phyloP scores from a whole-genome alignment of 1,139 yeast genomes.

The Candida sojae region DNA sequence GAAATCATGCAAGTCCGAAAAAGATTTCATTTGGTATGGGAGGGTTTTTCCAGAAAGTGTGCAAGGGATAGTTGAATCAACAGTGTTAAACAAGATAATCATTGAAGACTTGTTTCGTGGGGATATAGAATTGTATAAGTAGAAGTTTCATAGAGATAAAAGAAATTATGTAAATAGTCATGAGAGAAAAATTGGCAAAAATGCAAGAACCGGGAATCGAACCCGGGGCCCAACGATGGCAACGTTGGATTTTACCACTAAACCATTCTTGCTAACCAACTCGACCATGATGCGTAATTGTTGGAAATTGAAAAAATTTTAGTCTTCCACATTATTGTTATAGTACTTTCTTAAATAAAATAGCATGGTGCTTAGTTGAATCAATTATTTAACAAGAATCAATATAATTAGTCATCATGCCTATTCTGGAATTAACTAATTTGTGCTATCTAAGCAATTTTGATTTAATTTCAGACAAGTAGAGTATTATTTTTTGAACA shows the following conservation, averaged over 20 bases:
- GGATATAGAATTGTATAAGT: slow-evolving; percentile 5
- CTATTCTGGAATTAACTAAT: too few relatives aligned
- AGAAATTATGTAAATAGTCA: background rate
- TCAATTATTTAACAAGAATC: too few relatives aligned
- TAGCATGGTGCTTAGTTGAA: too few relatives aligned
- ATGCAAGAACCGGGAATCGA: slow-evolving; percentile 22
- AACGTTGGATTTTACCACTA: slow-evolving; percentile 20
- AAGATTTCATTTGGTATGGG: slow-evolving; percentile 69
- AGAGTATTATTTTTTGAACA: too few relatives aligned
- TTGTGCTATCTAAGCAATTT: too few relatives aligned
- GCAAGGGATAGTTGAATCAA: slow-evolving; percentile 63
- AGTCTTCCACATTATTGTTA: too few relatives aligned
- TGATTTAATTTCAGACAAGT: too few relatives aligned
- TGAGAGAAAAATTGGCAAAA: slow-evolving; percentile 2
- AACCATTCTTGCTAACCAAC: slow-evolving; percentile 12
- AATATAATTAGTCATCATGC: too few relatives aligned
- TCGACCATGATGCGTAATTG: background rate
- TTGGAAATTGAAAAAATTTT: too few relatives aligned
- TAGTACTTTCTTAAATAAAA: too few relatives aligned
- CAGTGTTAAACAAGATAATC: slow-evolving; percentile 48
- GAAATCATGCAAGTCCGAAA: slow-evolving; percentile 24
- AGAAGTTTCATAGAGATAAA: background rate
- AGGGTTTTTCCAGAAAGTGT: slow-evolving; percentile 63
- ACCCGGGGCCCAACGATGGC: slow-evolving; percentile 21
- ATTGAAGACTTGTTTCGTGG: slow-evolving; percentile 60